These are phyloP conservation scores for Saccharomycopsis vini DNA, from an alignment of 805 yeast species.

Conservation along the genomic window DNA sequence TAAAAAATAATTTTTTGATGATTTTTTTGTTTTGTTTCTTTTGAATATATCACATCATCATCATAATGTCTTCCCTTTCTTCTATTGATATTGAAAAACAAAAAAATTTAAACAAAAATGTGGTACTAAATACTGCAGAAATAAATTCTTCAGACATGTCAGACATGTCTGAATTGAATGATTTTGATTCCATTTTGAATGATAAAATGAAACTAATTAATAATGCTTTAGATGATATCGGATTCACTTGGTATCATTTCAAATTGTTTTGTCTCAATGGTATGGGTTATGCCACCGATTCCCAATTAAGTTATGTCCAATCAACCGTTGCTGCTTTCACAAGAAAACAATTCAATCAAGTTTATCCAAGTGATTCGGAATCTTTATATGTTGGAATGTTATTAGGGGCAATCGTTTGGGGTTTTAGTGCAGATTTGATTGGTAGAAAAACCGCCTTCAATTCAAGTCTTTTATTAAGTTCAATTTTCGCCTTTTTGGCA, in stretches of 20 bases:
- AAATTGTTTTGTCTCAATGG: conserved; percentile 44
- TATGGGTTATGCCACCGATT: conserved; percentile 48
- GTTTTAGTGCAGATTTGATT: conserved; percentile 45
- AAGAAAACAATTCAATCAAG: conserved; percentile 38
- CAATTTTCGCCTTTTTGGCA: conserved; percentile 42
- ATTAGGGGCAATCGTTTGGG: conserved; percentile 48
- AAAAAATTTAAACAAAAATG: too few relatives aligned
- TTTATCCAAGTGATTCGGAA: conserved; percentile 37
- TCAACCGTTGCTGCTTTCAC: conserved; percentile 38
- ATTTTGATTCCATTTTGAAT: conserved; percentile 29
- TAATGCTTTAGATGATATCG: conserved; percentile 48
- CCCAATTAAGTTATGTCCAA: conserved; percentile 41
- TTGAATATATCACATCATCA: too few relatives aligned
- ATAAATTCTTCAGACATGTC: neutral
- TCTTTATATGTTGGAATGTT: conserved; percentile 43
- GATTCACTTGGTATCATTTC: conserved; percentile 47
- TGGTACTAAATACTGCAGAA: neutral
- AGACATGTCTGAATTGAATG: conserved; percentile 15
- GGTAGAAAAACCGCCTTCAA: conserved; percentile 48
- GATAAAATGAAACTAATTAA: conserved; percentile 37
- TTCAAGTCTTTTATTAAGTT: conserved; percentile 37
- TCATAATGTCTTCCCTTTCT: too few relatives aligned
- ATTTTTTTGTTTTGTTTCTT: too few relatives aligned
- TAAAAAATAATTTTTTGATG: too few relatives aligned
- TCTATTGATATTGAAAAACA: too few relatives aligned